A percentile compares a stretch with the other conserved stretches of the same genome.
phyloP scores from a whole-genome alignment of 2,329 filamentous ascomycete species.

The Coniochaeta sp. region DNA sequence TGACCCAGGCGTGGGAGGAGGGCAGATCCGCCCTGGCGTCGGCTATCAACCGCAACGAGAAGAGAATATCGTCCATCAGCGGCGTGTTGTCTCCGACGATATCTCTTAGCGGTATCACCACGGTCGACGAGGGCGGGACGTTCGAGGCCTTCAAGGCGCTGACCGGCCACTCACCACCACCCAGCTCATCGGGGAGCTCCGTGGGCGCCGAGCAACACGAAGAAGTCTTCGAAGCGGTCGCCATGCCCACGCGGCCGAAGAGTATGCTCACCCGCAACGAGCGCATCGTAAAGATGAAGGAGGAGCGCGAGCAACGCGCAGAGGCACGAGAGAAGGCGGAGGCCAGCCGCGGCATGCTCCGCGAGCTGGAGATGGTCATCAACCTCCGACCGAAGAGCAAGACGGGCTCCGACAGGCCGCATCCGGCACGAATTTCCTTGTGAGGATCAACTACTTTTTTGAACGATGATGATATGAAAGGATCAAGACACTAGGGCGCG shows the following conservation, averaged over 20 bases:
- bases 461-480: no score
- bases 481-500: background rate
- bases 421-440: conserved; percentile 33
- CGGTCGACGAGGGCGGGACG: conserved; percentile 45
- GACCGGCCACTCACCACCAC: conserved; percentile 59
- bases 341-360: conserved; percentile 81
- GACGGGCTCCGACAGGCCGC: conserved; percentile 10
- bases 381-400: conserved; percentile 36
- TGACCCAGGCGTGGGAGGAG: conserved; percentile 80
- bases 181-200: conserved; percentile 39
- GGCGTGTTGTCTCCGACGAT: conserved; percentile 50
- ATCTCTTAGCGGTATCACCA: conserved; percentile 62
- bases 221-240: conserved; percentile 88
- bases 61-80: conserved; percentile 58
- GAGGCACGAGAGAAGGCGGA: conserved; percentile 67
- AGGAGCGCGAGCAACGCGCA: conserved; percentile 73
- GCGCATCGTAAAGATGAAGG: conserved; percentile 78
- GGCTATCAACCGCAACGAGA: conserved; percentile 76
- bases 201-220: conserved; percentile 57
- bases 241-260: conserved; percentile 62
- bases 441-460: conserved; percentile 17
- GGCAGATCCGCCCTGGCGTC: conserved; percentile 77
- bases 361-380: conserved; percentile 88
- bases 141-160: conserved; percentile 66
- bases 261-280: conserved; percentile 76